Evolutionary conservation across 176 grass and related monocot genomes (phyloP).

Genomic region (Ananas comosus): DNA sequence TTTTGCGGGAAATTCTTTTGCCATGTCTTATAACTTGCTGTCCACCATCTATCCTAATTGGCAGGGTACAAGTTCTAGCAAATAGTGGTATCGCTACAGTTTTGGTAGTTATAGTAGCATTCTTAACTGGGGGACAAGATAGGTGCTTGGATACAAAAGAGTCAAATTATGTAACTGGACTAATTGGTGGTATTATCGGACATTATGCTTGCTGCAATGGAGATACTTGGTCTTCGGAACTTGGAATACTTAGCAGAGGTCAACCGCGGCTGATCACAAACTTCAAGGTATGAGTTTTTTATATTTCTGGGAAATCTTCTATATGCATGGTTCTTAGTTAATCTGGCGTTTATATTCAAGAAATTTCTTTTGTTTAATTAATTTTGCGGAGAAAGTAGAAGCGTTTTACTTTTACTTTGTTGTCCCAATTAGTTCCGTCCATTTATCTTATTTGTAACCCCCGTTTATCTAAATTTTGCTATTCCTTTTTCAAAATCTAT

Average conservation of each 20-base stretch:
- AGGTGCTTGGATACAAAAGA: slow-evolving; percentile 64
- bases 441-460: background rate
- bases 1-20: slow-evolving; percentile 25
- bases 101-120: slow-evolving; percentile 57
- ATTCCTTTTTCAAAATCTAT: background rate
- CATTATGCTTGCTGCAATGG: slow-evolving; percentile 96
- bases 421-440: background rate
- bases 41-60: slow-evolving; percentile 41
- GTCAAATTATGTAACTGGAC: slow-evolving; percentile 68
- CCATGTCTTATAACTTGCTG: slow-evolving; percentile 48
- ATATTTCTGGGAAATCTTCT: background rate
- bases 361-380: background rate
- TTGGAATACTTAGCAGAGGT: slow-evolving; percentile 79
- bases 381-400: background rate
- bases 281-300: slow-evolving; percentile 45
- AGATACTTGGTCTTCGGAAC: slow-evolving; percentile 97
- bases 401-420: background rate
- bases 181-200: slow-evolving; percentile 81
- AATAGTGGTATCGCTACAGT: slow-evolving; percentile 75
- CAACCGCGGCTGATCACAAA: slow-evolving; percentile 78
- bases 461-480: background rate
- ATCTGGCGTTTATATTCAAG: background rate
- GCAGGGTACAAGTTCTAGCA: slow-evolving; percentile 90
- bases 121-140: slow-evolving; percentile 50
- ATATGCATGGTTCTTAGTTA: background rate